A percentile compares a stretch with the other conserved stretches of the same genome.
Conservation (phyloP, 1,284 basidiomycete genomes). For the Termitomyces sp. region DNA sequence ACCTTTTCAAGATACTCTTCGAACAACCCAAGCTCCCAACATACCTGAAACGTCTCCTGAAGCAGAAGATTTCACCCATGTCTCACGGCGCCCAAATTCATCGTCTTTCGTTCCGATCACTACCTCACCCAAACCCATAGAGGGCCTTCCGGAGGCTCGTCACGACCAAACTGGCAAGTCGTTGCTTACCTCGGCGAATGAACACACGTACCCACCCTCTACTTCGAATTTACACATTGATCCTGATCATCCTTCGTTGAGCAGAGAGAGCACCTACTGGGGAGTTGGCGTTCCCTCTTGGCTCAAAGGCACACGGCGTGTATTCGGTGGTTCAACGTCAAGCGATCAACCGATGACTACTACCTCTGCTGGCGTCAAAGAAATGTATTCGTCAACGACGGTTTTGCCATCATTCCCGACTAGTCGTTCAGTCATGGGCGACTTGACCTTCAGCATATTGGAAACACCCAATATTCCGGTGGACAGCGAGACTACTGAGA, state of each 20-base stretch:
- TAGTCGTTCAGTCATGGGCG: conserved; percentile 39
- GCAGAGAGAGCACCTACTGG: conserved; percentile 49
- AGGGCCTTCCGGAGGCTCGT: conserved; percentile 16
- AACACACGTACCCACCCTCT: conserved; percentile 78
- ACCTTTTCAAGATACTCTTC: conserved; percentile 54
- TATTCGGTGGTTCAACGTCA: conserved; percentile 31
- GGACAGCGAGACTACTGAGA: conserved; percentile 64
- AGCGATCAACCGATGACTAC: conserved; percentile 23
- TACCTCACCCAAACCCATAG: conserved; percentile 30
- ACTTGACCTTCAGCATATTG: conserved; percentile 72
- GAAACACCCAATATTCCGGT: conserved; percentile 59
- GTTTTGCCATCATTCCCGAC: conserved; percentile 27
- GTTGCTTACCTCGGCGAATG: conserved; percentile 25
- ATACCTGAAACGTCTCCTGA: conserved; percentile 33
- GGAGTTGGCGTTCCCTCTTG: conserved; percentile 65
- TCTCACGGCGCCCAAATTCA: conserved; percentile 48
- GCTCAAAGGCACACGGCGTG: conserved; percentile 56
- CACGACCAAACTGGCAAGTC: conserved; percentile 20
- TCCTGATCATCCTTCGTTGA: conserved; percentile 41
- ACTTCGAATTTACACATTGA: conserved; percentile 40
- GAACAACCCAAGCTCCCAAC: conserved; percentile 25
- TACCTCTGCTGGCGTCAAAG: conserved; percentile 35
- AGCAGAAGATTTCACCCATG: conserved; percentile 66
- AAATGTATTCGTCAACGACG: conserved; percentile 52
- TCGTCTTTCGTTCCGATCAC: conserved; percentile 61